Evolutionary conservation across 2,329 filamentous ascomycete species (phyloP).

Genomic region (Boeremia exigua): DNA sequence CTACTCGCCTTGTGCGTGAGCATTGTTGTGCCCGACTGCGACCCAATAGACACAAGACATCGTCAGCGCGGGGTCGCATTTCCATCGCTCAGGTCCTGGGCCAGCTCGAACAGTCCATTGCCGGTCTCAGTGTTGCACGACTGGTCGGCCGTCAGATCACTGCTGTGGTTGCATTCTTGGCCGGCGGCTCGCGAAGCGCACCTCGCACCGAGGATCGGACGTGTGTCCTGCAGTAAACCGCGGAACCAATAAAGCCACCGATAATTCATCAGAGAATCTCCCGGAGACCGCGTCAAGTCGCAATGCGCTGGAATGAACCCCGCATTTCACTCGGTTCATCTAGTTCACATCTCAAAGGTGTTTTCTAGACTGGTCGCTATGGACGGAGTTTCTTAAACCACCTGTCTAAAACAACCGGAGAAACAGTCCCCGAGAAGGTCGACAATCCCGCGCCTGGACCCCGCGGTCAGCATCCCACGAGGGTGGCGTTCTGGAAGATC

Average conservation of each 20-base stretch:
- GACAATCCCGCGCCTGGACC: slow-evolving; percentile 17
- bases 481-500: slow-evolving; percentile 14
- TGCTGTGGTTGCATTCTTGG: slow-evolving; percentile 7
- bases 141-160: slow-evolving; percentile 15
- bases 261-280: slow-evolving; percentile 1
- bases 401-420: slow-evolving; percentile 11
- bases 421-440: slow-evolving; percentile 11
- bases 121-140: slow-evolving; percentile 11
- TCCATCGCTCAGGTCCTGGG: background rate
- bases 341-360: background rate
- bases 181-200: slow-evolving; percentile 5
- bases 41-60: slow-evolving; percentile 4
- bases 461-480: slow-evolving; percentile 13
- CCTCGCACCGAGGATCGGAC: slow-evolving; percentile 16
- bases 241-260: slow-evolving; percentile 15
- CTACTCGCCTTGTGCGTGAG: slow-evolving; percentile 1
- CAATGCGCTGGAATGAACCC: background rate
- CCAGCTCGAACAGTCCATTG: slow-evolving; percentile 2
- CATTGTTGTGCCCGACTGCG: slow-evolving; percentile 1
- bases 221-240: background rate
- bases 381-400: slow-evolving; percentile 11
- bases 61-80: slow-evolving; percentile 10
- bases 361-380: background rate
- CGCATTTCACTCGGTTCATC: background rate
- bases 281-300: background rate